phyloP scores from a whole-genome alignment of 129 eudicot genomes.

The Ambrosia artemisiifolia region DNA sequence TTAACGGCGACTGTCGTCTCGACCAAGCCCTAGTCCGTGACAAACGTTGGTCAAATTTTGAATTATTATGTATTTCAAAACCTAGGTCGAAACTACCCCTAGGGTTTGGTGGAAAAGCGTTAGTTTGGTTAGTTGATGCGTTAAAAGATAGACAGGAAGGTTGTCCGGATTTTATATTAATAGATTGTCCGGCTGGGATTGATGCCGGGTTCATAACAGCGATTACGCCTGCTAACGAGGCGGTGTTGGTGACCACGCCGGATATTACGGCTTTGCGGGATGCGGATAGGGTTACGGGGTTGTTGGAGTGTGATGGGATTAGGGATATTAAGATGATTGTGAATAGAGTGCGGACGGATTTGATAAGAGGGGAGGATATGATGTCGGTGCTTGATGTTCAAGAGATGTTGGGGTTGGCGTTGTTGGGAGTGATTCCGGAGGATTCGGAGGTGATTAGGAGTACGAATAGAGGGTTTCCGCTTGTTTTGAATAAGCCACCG shows the following conservation, averaged over 20 bases:
- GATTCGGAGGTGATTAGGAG: slow-evolving; percentile 94
- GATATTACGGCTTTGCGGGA: slow-evolving; percentile 86
- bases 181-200: slow-evolving; percentile 90
- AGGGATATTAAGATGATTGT: slow-evolving; percentile 98
- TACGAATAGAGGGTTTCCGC: slow-evolving; percentile 90
- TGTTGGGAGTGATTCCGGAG: slow-evolving; percentile 96
- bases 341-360: slow-evolving; percentile 85
- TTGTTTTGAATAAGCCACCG: slow-evolving; percentile 93
- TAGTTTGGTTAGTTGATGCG: slow-evolving; percentile 94
- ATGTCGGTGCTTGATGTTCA: slow-evolving; percentile 98
- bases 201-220: slow-evolving; percentile 96
- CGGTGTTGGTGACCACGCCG: slow-evolving; percentile 87
- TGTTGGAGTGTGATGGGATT: slow-evolving; percentile 95
- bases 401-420: slow-evolving; percentile 90
- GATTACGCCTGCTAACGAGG: slow-evolving; percentile 91
- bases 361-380: slow-evolving; percentile 98
- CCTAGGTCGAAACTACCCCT: slow-evolving; percentile 89
- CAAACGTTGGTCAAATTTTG: slow-evolving; percentile 86
- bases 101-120: slow-evolving; percentile 89
- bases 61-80: slow-evolving; percentile 78
- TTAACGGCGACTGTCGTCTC: slow-evolving; percentile 94
- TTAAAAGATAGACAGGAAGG: slow-evolving; percentile 77
- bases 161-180: slow-evolving; percentile 67
- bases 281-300: slow-evolving; percentile 93
- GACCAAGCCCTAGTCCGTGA: slow-evolving; percentile 94